These are phyloP conservation scores for Wickerhamiella lipophila DNA, from an alignment of 805 yeast genomes.

Conservation along the genomic window DNA sequence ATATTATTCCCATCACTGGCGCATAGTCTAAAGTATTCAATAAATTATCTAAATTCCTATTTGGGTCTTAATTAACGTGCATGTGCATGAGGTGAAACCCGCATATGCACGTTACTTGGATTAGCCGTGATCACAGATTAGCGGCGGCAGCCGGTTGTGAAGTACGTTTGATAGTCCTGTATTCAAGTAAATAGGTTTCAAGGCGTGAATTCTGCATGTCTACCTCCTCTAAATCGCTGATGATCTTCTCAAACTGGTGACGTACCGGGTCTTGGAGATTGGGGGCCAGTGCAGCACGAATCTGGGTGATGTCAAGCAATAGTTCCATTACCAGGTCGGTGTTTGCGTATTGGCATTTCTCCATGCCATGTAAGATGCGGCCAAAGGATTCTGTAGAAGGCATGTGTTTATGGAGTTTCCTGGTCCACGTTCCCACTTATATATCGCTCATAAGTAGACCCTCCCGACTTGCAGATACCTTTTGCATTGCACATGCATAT, in stretches of 20 bases:
- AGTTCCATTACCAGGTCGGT: constrained; percentile 5
- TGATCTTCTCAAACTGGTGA: neutral
- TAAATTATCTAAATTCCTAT: neutral
- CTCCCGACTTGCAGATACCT: neutral
- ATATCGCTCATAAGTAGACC: neutral
- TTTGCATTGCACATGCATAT: neutral
- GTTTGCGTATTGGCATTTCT: constrained; percentile 6
- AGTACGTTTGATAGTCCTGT: constrained; percentile 1
- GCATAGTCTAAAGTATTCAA: neutral
- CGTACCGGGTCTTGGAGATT: neutral
- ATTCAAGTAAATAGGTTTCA: constrained; percentile 1
- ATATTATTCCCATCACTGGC: no score
- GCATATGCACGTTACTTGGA: constrained; percentile 4
- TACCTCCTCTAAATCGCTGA: constrained; percentile 1
- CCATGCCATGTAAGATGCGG: constrained; percentile 2
- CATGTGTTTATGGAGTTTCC: neutral
- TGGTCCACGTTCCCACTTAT: neutral
- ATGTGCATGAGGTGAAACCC: neutral
- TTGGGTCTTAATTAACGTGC: constrained; percentile 1
- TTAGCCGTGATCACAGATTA: constrained; percentile 2
- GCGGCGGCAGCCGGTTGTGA: neutral
- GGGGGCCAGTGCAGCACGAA: neutral
- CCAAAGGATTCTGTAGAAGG: neutral
- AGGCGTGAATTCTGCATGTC: constrained; percentile 7
- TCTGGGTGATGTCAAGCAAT: neutral